Conservation (phyloP, 139 green algal genomes). For the Penium margaritaceum region DNA sequence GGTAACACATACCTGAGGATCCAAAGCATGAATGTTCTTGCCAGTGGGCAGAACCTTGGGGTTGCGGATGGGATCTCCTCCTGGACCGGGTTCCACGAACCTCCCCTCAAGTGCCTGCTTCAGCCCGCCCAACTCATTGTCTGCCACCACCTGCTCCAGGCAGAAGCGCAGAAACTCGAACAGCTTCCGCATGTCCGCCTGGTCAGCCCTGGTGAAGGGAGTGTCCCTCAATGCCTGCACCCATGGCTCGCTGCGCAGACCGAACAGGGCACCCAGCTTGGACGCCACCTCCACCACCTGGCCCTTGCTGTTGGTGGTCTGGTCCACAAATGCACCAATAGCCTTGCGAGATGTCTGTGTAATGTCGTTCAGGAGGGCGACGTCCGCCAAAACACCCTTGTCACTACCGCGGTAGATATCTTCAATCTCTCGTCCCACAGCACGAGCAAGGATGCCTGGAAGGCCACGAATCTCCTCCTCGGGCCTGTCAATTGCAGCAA, state of each 20-base stretch:
- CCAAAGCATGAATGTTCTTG: constrained; percentile 99
- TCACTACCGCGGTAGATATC: constrained; percentile 72
- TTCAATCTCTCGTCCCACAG: constrained; percentile 85
- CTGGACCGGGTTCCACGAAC: constrained; percentile 89
- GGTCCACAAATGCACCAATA: constrained; percentile 81
- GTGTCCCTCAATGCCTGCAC: constrained; percentile 60
- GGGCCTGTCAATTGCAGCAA: constrained; percentile 88
- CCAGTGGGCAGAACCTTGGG: constrained; percentile 91
- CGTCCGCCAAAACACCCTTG: constrained; percentile 76
- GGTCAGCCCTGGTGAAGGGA: constrained; percentile 70
- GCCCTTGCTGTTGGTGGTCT: constrained; percentile 58
- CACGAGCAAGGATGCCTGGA: constrained; percentile 76
- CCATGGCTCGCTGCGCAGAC: constrained; percentile 61
- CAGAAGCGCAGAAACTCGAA: constrained; percentile 97
- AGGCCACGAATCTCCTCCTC: constrained; percentile 72
- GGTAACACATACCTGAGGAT: constrained; percentile 95
- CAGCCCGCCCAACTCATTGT: constrained; percentile 95
- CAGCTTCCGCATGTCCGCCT: constrained; percentile 66
- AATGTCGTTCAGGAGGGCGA: constrained; percentile 81
- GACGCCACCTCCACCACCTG: constrained; percentile 37
- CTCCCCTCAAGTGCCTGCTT: constrained; percentile 73
- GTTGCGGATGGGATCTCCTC: constrained; percentile 97
- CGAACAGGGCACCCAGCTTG: constrained; percentile 35
- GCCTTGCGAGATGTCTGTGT: constrained; percentile 66
- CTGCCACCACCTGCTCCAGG: constrained; percentile 86